Percentiles rank a stretch among this genome's conserved stretches.
These are phyloP conservation scores for Talaromyces sp. DNA, from an alignment of 2,329 filamentous ascomycete species.

Conservation along the genomic window DNA sequence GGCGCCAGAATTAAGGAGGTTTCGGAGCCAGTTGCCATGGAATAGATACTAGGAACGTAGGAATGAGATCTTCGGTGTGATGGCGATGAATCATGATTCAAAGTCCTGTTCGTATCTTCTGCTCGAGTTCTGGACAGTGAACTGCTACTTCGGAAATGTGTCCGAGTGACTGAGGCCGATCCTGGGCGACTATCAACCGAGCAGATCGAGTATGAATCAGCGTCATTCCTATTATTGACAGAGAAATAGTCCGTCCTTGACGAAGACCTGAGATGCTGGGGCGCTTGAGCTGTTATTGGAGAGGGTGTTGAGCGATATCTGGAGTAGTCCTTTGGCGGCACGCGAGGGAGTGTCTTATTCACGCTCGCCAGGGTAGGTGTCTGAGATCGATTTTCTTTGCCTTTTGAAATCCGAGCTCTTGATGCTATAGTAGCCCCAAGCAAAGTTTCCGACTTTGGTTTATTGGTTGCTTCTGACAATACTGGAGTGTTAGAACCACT, in stretches of 20 bases:
- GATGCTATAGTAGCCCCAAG: constrained; percentile 12
- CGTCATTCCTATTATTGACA: constrained; percentile 33
- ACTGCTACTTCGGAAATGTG: constrained; percentile 39
- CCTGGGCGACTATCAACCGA: constrained; percentile 29
- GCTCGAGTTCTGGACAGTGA: constrained; percentile 37
- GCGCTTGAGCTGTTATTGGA: constrained; percentile 14
- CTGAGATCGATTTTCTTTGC: background rate
- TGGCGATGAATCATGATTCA: constrained; percentile 22
- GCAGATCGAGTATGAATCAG: constrained; percentile 36
- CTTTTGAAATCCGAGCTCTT: background rate
- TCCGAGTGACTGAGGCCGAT: constrained; percentile 32
- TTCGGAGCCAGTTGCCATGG: constrained; percentile 38
- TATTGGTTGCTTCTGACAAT: constrained; percentile 14
- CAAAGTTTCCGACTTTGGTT: constrained; percentile 14
- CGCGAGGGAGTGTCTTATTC: constrained; percentile 24
- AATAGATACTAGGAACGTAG: constrained; percentile 41
- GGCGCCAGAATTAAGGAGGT: constrained; percentile 40
- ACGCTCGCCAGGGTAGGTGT: constrained; percentile 15
- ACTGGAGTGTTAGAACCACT: background rate
- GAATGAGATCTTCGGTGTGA: constrained; percentile 31
- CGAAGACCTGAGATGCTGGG: constrained; percentile 13
- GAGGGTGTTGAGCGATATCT: constrained; percentile 18
- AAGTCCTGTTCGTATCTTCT: constrained; percentile 31
- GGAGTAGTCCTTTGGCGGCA: constrained; percentile 19
- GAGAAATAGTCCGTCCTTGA: constrained; percentile 26